phyloP scores from a whole-genome alignment of 768 basidiomycete species.

The Melanogaster broomeanus region DNA sequence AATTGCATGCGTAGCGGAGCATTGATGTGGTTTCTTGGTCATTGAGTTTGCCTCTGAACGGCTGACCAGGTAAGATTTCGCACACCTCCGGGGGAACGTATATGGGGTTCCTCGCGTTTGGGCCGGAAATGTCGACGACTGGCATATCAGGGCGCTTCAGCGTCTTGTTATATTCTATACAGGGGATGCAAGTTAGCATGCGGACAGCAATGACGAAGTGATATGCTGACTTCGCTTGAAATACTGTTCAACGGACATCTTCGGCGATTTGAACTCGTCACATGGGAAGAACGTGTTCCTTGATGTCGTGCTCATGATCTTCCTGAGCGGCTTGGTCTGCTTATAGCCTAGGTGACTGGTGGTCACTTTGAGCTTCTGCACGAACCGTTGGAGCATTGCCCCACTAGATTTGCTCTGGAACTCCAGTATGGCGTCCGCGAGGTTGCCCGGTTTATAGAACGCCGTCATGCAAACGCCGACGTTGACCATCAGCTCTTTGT shows the following conservation, averaged over 20 bases:
- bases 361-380: constrained; percentile 56
- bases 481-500: constrained; percentile 53
- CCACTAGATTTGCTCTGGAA: constrained; percentile 45
- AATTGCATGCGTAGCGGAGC: constrained; percentile 69
- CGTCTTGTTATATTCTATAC: constrained; percentile 57
- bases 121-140: constrained; percentile 54
- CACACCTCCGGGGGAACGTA: constrained; percentile 74
- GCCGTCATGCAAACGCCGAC: constrained; percentile 56
- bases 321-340: constrained; percentile 47
- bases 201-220: background rate
- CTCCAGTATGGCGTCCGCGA: constrained; percentile 56
- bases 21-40: constrained; percentile 67
- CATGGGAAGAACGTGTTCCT: constrained; percentile 53
- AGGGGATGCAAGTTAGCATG: constrained; percentile 6
- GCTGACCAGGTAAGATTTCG: constrained; percentile 57
- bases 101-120: constrained; percentile 27
- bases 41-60: constrained; percentile 61
- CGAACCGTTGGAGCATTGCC: constrained; percentile 48
- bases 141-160: constrained; percentile 53
- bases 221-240: constrained; percentile 56
- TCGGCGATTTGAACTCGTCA: constrained; percentile 52
- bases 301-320: constrained; percentile 42
- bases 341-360: constrained; percentile 58
- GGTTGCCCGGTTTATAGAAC: constrained; percentile 59
- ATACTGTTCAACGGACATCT: constrained; percentile 61